Conservation (phyloP, 306 rosid species). For the Dalbergia cultrata region DNA sequence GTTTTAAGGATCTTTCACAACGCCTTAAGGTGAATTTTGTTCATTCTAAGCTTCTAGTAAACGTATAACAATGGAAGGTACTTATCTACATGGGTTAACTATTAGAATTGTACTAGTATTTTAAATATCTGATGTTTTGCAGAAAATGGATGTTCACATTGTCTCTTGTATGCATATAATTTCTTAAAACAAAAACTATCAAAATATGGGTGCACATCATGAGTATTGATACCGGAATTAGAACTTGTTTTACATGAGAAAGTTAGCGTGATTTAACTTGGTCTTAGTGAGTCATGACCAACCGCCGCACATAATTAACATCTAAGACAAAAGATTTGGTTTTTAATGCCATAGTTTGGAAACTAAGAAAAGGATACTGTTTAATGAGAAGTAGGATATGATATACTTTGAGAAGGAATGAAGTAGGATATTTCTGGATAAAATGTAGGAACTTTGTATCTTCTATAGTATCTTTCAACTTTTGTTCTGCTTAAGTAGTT, state of each 20-base stretch:
- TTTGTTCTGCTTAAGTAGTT: no score
- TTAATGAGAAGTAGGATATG: no score
- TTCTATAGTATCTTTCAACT: no score
- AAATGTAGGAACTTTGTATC: not conserved
- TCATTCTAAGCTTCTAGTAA: slow-evolving; percentile 26
- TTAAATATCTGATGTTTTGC: slow-evolving; percentile 8
- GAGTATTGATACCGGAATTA: not conserved
- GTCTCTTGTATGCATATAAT: not conserved
- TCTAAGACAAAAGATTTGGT: not conserved
- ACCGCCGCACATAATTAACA: not conserved
- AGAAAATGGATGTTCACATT: slow-evolving; percentile 24
- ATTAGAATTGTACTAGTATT: not conserved
- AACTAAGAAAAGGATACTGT: no score
- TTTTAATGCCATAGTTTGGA: no score
- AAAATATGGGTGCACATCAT: slow-evolving; percentile 1
- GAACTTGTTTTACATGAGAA: slow-evolving; percentile 4
- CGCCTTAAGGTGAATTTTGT: slow-evolving; percentile 76
- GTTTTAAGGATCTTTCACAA: slow-evolving; percentile 94
- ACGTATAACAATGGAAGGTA: not conserved
- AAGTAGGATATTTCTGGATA: no score
- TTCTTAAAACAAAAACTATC: not conserved
- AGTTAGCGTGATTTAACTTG: slow-evolving; percentile 8
- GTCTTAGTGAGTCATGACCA: not conserved
- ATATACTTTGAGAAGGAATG: no score
- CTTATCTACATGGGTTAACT: not conserved